phyloP scores from a whole-genome alignment of 2,329 filamentous ascomycete genomes.

The Penicillium brevicompactum region DNA sequence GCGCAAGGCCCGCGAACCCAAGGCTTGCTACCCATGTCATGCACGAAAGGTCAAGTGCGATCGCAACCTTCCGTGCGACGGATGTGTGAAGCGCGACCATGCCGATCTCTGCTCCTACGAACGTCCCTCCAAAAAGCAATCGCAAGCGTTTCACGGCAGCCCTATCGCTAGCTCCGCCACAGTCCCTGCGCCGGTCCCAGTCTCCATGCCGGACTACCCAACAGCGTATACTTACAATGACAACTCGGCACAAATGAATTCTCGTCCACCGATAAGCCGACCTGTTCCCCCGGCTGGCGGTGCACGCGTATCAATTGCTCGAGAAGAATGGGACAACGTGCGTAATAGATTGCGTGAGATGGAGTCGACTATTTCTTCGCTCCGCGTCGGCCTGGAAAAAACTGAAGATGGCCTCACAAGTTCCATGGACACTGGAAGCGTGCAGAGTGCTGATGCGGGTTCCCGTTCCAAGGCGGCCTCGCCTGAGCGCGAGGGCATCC shows the following conservation, averaged over 20 bases:
- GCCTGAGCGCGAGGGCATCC: conserved; percentile 57
- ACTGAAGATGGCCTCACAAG: conserved; percentile 34
- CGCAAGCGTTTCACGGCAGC: conserved; percentile 28
- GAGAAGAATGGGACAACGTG: conserved; percentile 48
- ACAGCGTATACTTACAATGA: conserved; percentile 21
- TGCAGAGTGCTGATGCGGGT: conserved; percentile 33
- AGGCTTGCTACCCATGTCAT: conserved; percentile 51
- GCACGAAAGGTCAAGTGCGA: conserved; percentile 54
- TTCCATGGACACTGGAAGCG: conserved; percentile 32
- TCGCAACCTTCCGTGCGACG: conserved; percentile 51
- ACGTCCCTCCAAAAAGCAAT: conserved; percentile 49
- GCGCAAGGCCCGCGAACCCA: conserved; percentile 50
- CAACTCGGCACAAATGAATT: conserved; percentile 24
- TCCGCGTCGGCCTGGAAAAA: conserved; percentile 43
- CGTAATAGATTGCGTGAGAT: conserved; percentile 46
- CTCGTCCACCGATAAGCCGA: conserved; percentile 22
- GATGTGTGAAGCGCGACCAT: conserved; percentile 53
- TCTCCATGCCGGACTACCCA: conserved; percentile 10
- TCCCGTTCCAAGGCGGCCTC: conserved; percentile 37
- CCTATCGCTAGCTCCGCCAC: conserved; percentile 15
- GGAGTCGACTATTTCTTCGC: conserved; percentile 43
- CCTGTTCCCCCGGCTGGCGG: conserved; percentile 17
- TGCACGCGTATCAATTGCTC: conserved; percentile 42
- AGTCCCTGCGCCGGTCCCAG: conserved; percentile 5
- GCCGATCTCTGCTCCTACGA: conserved; percentile 53